Evolutionary conservation across 768 basidiomycete species (phyloP).

Genomic region (Asterophora lycoperdoides): DNA sequence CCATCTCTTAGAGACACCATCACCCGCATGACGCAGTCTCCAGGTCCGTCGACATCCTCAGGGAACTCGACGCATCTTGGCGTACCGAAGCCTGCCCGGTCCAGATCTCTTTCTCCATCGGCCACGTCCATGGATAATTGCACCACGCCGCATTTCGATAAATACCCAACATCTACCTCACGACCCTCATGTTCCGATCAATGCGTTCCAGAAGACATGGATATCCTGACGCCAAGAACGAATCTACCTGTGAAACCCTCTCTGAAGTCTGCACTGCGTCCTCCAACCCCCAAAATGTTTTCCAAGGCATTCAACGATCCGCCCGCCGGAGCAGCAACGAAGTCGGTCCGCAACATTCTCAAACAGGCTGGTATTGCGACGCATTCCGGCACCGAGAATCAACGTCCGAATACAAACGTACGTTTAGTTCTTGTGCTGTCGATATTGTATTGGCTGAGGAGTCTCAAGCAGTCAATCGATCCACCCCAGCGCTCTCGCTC

Average conservation of each 20-base stretch:
- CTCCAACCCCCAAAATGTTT: slow-evolving; percentile 29
- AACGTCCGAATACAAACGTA: slow-evolving; percentile 21
- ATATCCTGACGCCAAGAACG: slow-evolving; percentile 24
- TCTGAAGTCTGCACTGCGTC: slow-evolving; percentile 36
- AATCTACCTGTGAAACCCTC: slow-evolving; percentile 31
- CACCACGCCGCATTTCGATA: neutral
- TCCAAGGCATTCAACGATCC: slow-evolving; percentile 5
- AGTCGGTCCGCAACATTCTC: slow-evolving; percentile 29
- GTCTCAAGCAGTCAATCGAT: neutral
- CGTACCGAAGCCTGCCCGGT: slow-evolving; percentile 5
- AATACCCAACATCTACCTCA: neutral
- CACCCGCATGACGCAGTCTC: slow-evolving; percentile 64
- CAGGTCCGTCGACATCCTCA: slow-evolving; percentile 17
- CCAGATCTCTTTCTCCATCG: slow-evolving; percentile 16
- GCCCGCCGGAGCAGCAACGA: slow-evolving; percentile 19
- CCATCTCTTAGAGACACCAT: slow-evolving; percentile 72
- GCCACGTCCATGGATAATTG: slow-evolving; percentile 5
- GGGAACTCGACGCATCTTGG: slow-evolving; percentile 9
- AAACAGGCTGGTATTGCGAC: slow-evolving; percentile 6
- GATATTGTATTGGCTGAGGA: neutral
- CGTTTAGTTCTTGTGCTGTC: neutral
- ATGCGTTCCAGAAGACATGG: slow-evolving; percentile 14
- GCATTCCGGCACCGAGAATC: neutral
- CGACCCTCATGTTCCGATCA: slow-evolving; percentile 3
- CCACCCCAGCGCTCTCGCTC: slow-evolving; percentile 27